A percentile compares a stretch with the other conserved stretches of the same genome.
Conservation (phyloP, 805 yeast genomes). For the Candida dendrica region DNA sequence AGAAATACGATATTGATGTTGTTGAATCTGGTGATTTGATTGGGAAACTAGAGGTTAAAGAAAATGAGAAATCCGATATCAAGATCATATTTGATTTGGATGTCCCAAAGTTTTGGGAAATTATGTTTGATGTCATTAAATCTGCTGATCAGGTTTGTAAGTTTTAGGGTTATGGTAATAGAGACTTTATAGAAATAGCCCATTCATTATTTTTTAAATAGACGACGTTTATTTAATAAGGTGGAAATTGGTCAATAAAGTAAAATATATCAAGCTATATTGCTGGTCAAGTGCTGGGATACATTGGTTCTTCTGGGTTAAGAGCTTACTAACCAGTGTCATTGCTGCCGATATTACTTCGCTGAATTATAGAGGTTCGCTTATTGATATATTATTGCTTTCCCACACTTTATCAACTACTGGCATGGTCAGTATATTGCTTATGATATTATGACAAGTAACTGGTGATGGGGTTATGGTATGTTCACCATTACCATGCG, state of each 20-base stretch:
- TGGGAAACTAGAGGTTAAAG: slow-evolving; percentile 10
- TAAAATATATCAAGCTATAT: slow-evolving; percentile 28
- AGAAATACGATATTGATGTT: slow-evolving; percentile 7
- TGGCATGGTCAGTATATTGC: slow-evolving; percentile 38
- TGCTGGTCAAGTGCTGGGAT: slow-evolving; percentile 28
- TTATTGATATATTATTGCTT: slow-evolving; percentile 26
- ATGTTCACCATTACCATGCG: slow-evolving; percentile 42
- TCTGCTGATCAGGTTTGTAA: slow-evolving; percentile 21
- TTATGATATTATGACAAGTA: slow-evolving; percentile 21
- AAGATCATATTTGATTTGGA: slow-evolving; percentile 33
- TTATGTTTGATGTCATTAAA: slow-evolving; percentile 30
- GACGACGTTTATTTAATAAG: too few species aligned
- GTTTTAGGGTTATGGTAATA: too few species aligned
- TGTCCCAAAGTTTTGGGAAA: slow-evolving; percentile 38
- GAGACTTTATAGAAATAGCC: too few species aligned
- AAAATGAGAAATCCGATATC: slow-evolving; percentile 23
- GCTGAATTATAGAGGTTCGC: slow-evolving; percentile 31
- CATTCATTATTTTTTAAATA: too few species aligned
- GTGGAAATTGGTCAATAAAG: too few species aligned
- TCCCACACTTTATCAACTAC: slow-evolving; percentile 34
- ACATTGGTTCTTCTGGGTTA: slow-evolving; percentile 32
- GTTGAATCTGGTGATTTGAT: slow-evolving; percentile 22
- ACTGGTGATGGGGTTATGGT: slow-evolving; percentile 52
- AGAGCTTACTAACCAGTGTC: slow-evolving; percentile 26
- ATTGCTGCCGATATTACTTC: slow-evolving; percentile 31